Evolutionary conservation across 1,139 yeast genomes (phyloP), one percentile per base, ranked within the genome.

Genomic region (Kurtzmaniella quercitrusa): DNA sequence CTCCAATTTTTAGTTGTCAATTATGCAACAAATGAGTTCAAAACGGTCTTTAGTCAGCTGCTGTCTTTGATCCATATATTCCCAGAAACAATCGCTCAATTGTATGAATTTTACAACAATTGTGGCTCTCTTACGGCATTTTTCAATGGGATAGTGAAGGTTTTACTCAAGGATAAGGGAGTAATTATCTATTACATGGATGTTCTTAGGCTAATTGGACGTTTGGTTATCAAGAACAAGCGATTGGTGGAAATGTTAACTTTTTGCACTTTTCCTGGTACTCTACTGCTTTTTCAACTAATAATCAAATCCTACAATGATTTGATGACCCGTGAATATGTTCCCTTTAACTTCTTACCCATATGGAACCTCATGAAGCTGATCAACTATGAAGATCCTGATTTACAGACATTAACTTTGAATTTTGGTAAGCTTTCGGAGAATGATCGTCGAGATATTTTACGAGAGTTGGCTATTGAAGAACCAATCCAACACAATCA

Each of bases 111-210:
- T 41, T 68, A 66, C 53, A 49, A 64, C 2, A 42, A 55, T 39
- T 61, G 70, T 44, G 68, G 66, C 46, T 64, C 68, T 41, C 51
- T 73, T 21, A 63, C 78, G 0, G 72, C 67, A 1, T 74, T 77
- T 48, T 68, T 76, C 53, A 61, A 65, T 40, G 66, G 59, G 0
- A 51, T 77, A n/a, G 52, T 75, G 14, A 66, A 63, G 37, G 60
- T 59, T 16, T 54, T 73, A 3, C 57, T 73, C 44, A 63, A 58
- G 40, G 73, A 74, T 53, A 76, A 72, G 42, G 68, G 71, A 10
- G 70, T 69, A 31, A 63, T 72, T 19, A 70, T 72, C 11, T 61
- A 62, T 41, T 73, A 72, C 49, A 52, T 70, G 55, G 78, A 73
- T 46, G 58, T 75, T 1, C 55, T 74, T 9, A 66, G 70, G 46